These are phyloP conservation scores for Adenanthera pavonina DNA, from an alignment of 306 rosid species.

Conservation along the genomic window DNA sequence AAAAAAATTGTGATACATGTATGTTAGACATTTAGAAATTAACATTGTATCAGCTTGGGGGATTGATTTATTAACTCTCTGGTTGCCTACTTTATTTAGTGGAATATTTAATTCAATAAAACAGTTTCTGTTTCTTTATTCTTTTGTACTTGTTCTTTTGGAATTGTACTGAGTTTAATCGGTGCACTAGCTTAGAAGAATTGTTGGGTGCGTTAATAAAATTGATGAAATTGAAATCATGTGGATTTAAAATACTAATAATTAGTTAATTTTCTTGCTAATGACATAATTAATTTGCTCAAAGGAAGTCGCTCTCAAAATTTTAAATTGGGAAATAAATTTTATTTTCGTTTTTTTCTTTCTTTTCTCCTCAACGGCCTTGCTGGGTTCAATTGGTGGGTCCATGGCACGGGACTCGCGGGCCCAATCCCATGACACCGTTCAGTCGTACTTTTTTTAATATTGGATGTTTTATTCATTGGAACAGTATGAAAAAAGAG, in stretches of 20 bases:
- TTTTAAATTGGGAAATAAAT: too few relatives aligned
- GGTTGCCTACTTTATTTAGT: constrained; percentile 34
- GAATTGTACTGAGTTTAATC: background rate
- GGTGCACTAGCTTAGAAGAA: background rate
- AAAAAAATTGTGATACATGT: too few relatives aligned
- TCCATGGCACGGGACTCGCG: too few relatives aligned
- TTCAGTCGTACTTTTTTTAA: too few relatives aligned
- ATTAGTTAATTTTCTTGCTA: background rate
- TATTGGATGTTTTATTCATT: too few relatives aligned
- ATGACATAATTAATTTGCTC: background rate
- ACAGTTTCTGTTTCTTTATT: background rate
- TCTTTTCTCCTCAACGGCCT: too few relatives aligned
- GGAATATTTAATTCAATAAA: constrained; percentile 34
- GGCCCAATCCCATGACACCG: too few relatives aligned
- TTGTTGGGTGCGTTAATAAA: constrained; percentile 21
- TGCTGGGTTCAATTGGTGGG: too few relatives aligned
- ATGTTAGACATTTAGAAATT: constrained; percentile 1
- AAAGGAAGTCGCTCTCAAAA: too few relatives aligned
- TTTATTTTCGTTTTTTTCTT: too few relatives aligned
- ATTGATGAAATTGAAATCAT: constrained; percentile 31
- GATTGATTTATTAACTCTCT: background rate
- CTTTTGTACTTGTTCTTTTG: background rate
- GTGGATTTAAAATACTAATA: background rate
- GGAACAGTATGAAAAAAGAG: too few relatives aligned
- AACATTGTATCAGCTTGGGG: background rate